phyloP scores from a whole-genome alignment of 305 asterid species.

The Striga hermonthica region DNA sequence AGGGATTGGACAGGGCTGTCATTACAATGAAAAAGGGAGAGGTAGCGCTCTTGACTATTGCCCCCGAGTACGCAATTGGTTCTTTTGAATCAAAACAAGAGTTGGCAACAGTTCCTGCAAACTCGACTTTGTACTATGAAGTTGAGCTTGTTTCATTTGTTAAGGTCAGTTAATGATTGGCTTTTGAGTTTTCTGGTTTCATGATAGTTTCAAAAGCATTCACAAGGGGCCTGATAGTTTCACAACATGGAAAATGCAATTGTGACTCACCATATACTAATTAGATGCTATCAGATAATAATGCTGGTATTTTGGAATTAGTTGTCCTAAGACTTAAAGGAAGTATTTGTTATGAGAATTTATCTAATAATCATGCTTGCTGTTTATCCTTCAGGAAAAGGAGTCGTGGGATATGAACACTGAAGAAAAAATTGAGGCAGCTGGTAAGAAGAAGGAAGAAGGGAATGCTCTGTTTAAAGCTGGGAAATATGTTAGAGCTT shows the following conservation, averaged over 20 bases:
- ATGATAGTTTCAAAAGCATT: too few relatives aligned
- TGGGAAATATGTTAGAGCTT: slow-evolving; percentile 65
- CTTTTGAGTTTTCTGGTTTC: neutral
- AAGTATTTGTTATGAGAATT: too few relatives aligned
- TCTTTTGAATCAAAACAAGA: slow-evolving; percentile 65
- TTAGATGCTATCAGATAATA: too few relatives aligned
- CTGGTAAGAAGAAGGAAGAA: slow-evolving; percentile 77
- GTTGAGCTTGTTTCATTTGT: slow-evolving; percentile 77
- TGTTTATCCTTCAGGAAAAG: slow-evolving; percentile 50
- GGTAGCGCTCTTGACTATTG: slow-evolving; percentile 55
- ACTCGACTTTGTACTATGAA: slow-evolving; percentile 67
- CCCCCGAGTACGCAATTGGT: slow-evolving; percentile 86
- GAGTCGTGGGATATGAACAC: slow-evolving; percentile 94
- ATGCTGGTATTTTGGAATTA: too few relatives aligned
- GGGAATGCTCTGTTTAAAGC: slow-evolving; percentile 71
- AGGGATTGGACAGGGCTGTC: slow-evolving; percentile 77
- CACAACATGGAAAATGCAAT: too few relatives aligned
- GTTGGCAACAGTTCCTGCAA: slow-evolving; percentile 72
- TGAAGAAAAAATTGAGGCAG: slow-evolving; percentile 73
- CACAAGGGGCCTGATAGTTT: too few relatives aligned
- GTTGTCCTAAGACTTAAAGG: too few relatives aligned
- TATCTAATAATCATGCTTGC: neutral
- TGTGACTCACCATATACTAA: too few relatives aligned
- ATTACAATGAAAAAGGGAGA: slow-evolving; percentile 82
- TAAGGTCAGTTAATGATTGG: slow-evolving; percentile 47